Percentiles rank a stretch among this genome's conserved stretches.
Evolutionary conservation across 1,284 basidiomycete genomes (phyloP).

Genomic region (Xanthoconium separans): DNA sequence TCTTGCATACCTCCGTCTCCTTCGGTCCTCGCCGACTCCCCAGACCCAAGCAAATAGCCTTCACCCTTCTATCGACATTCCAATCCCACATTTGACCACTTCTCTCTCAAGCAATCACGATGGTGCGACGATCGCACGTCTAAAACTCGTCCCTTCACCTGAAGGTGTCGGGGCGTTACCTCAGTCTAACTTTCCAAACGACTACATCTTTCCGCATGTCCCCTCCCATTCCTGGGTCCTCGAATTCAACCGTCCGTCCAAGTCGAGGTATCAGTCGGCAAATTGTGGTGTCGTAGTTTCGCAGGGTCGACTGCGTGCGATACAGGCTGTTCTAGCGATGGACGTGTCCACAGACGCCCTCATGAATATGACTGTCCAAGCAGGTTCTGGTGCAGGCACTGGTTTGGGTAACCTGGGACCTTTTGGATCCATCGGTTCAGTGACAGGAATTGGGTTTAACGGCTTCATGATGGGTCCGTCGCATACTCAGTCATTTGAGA

Average conservation of each 20-base stretch:
- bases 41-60: conserved; percentile 11
- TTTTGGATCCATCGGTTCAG: conserved; percentile 27
- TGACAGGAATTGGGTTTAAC: conserved; percentile 42
- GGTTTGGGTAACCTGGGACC: conserved; percentile 24
- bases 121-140: conserved; percentile 57
- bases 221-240: conserved; percentile 58
- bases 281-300: conserved; percentile 62
- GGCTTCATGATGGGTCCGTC: conserved; percentile 25
- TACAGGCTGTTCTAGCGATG: conserved; percentile 23
- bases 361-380: conserved; percentile 23
- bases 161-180: conserved; percentile 12
- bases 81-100: conserved; percentile 46
- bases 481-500: conserved; percentile 20
- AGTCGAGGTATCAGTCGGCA: conserved; percentile 36
- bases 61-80: conserved; percentile 44
- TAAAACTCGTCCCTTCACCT: conserved; percentile 46
- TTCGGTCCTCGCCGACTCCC: conserved; percentile 38
- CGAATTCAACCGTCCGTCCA: conserved; percentile 57
- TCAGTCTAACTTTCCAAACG: conserved; percentile 21
- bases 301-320: conserved; percentile 65
- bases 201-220: conserved; percentile 20
- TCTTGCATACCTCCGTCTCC: conserved; percentile 59
- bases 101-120: conserved; percentile 40
- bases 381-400: conserved; percentile 10
- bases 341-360: conserved; percentile 26